Base-by-base conservation (phyloP, 352 stramenopile species). In the Phytophthora citrophthora region DNA sequence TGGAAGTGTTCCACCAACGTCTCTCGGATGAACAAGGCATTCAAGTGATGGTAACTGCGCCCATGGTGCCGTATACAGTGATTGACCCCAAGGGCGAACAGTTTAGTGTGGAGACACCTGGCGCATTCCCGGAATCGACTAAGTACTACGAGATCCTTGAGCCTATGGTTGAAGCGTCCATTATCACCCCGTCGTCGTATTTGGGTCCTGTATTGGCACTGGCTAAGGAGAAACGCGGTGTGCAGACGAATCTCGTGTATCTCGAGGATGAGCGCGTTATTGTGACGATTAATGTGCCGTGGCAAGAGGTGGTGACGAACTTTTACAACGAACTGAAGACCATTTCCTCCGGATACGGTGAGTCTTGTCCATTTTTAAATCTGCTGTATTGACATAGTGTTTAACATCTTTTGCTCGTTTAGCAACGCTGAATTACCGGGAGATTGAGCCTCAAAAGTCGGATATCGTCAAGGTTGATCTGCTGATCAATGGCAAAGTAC, bases 271-370 rank as follows among this genome's bases (percentile, higher is more conserved):
- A 86, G 13, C 94, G 85, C 7, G 93, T 99, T 66, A 76, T 99
- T 46, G 89, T 99, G 34, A 95, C 91, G 18, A 97, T 98, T 48
- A 66, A 88, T 45, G 89, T 99, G 36, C 97, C 98, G 31, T 99
- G 97, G 97, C 94, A 98, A 49, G 97, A 99, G 81, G 96, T 99
- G 11, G 98, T 99, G 48, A 99, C 88, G 23, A 98, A 99, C 75
- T 99, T 99, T 55, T 99, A 99, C 77, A 98, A 99, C 73, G 88
- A 98, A 52, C 77, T 99, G 43, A 99, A 99, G 81, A 98, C 89
- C 27, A 85, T 97, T 5, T 98, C 95, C 7, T 95, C 90, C 2
- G 97, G 97, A 24, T 99, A 98, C 66, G 98, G 97, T 75, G 86
- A 64, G 68, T 59, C 27, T 29, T 5, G 29, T 18, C 11, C 24